Evolutionary conservation across 2,329 filamentous ascomycete genomes (phyloP).

Genomic region (Ophiostoma tasmaniense): DNA sequence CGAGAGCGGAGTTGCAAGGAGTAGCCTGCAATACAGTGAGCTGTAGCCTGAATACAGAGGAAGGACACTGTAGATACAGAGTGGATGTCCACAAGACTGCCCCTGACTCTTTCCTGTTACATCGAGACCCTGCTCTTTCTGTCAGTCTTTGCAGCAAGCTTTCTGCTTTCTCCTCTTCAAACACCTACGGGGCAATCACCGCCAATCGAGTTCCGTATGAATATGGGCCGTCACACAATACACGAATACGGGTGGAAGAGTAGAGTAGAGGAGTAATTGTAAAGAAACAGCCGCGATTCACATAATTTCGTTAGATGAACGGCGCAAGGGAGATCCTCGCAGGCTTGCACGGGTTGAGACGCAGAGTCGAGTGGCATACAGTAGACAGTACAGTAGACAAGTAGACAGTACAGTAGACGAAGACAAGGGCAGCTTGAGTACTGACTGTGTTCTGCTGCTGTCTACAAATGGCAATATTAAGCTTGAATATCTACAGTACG

Average conservation of each 20-base stretch:
- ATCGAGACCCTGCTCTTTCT: neutral
- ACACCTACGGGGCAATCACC: neutral
- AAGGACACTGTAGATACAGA: neutral
- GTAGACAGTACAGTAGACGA: no score
- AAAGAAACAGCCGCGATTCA: neutral
- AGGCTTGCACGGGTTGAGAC: neutral
- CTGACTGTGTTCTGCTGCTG: neutral
- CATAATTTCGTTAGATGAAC: neutral
- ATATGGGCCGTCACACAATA: no score
- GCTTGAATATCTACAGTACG: no score
- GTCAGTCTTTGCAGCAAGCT: no score
- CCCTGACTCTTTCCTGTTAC: slow-evolving; percentile 5
- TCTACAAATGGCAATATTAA: neutral
- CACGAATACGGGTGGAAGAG: neutral
- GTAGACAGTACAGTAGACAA: no score
- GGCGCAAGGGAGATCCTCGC: neutral
- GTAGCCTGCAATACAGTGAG: neutral
- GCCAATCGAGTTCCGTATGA: no score
- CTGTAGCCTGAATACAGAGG: neutral
- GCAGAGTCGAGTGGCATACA: no score
- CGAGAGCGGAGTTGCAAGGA: neutral
- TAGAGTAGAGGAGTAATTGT: neutral
- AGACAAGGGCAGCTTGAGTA: no score
- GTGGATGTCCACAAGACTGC: neutral
- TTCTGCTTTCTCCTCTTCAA: neutral